Conservation (phyloP, 139 green algal species). For the Marvania coccoides region DNA sequence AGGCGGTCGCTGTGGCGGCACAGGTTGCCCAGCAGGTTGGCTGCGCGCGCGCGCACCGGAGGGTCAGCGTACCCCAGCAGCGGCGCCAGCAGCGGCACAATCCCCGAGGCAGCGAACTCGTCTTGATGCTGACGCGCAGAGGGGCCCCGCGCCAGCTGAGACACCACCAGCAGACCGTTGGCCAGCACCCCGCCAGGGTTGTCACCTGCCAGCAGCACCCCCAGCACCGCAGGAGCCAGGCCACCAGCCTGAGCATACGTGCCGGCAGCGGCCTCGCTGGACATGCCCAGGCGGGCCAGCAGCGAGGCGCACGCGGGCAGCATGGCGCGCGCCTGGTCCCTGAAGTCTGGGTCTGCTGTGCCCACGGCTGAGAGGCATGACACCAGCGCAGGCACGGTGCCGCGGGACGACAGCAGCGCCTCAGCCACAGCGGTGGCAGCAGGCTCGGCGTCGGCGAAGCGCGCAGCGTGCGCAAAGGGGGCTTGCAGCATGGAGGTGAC, state of each 20-base stretch:
- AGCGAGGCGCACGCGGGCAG: conserved; percentile 11
- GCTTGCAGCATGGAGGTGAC: background rate
- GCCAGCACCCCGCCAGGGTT: conserved; percentile 47
- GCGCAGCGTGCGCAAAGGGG: background rate
- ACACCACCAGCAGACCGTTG: conserved; percentile 49
- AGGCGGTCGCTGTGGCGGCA: conserved; percentile 81
- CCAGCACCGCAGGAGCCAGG: conserved; percentile 25
- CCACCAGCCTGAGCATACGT: conserved; percentile 39
- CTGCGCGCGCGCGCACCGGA: conserved; percentile 70
- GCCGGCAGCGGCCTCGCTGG: background rate
- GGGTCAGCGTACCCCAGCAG: conserved; percentile 57
- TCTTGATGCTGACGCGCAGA: conserved; percentile 30
- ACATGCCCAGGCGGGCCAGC: conserved; percentile 27
- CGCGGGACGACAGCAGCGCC: background rate
- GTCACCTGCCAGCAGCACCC: conserved; percentile 21
- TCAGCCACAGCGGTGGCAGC: background rate
- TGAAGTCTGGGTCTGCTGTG: background rate
- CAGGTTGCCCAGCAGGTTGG: conserved; percentile 93
- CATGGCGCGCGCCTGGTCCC: background rate
- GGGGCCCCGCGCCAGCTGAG: conserved; percentile 54
- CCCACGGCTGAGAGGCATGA: background rate
- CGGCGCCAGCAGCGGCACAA: conserved; percentile 12
- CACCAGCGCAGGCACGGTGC: background rate
- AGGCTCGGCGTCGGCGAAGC: background rate
- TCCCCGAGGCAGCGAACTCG: conserved; percentile 16